Evolutionary conservation across 306 rosid species (phyloP).

Genomic region (Vicia faba): DNA sequence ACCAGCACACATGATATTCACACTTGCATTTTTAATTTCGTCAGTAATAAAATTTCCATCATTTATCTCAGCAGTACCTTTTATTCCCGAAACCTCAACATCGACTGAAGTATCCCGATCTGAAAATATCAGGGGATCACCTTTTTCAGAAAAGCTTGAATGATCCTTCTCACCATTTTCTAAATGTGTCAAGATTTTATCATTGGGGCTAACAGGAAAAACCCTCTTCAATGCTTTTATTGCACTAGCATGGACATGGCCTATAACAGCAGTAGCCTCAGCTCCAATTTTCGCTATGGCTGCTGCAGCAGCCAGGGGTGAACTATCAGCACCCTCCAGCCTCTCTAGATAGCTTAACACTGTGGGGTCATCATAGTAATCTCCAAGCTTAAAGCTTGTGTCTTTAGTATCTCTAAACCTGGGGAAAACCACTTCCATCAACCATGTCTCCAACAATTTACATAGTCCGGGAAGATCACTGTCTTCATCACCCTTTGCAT

Average conservation of each 20-base stretch:
- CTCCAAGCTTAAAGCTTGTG: slow-evolving; percentile 77
- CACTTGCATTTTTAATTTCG: slow-evolving; percentile 70
- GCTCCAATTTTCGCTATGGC: slow-evolving; percentile 92
- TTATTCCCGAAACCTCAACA: slow-evolving; percentile 52
- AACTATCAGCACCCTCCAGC: slow-evolving; percentile 74
- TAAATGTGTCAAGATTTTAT: slow-evolving; percentile 45
- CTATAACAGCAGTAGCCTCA: slow-evolving; percentile 93
- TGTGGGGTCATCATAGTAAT: slow-evolving; percentile 87
- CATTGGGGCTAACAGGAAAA: slow-evolving; percentile 63
- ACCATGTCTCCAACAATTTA: slow-evolving; percentile 86
- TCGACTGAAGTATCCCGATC: slow-evolving; percentile 46
- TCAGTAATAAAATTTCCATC: slow-evolving; percentile 60
- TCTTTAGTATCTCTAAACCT: slow-evolving; percentile 85
- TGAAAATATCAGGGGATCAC: slow-evolving; percentile 45
- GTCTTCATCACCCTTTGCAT: slow-evolving; percentile 73
- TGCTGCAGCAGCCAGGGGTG: slow-evolving; percentile 98
- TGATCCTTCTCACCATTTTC: slow-evolving; percentile 51
- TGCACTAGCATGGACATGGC: slow-evolving; percentile 80
- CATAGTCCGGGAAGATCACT: slow-evolving; percentile 96
- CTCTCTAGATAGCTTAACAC: slow-evolving; percentile 86
- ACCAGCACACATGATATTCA: slow-evolving; percentile 88
- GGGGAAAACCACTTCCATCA: slow-evolving; percentile 91
- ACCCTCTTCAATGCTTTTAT: slow-evolving; percentile 81
- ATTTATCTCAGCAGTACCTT: slow-evolving; percentile 38
- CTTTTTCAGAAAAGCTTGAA: slow-evolving; percentile 51